Conservation (phyloP, 2,329 filamentous ascomycete species). For the Sporothrix euskadiensis region DNA sequence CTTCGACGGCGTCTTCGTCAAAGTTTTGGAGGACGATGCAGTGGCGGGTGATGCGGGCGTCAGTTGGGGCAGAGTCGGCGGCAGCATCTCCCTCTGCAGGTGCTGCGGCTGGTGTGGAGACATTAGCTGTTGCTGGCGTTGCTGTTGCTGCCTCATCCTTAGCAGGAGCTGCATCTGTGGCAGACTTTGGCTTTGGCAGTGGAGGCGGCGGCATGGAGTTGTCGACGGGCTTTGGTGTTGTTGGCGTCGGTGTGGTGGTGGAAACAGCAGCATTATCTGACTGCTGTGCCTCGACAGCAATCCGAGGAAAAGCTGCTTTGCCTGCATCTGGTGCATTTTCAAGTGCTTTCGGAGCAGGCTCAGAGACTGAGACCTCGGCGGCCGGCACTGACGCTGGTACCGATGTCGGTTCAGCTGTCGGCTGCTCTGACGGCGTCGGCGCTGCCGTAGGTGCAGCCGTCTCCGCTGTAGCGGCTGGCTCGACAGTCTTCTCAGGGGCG, state of each 20-base stretch:
- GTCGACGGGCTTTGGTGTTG: neutral
- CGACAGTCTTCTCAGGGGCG: neutral
- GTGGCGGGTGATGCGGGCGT: constrained; percentile 57
- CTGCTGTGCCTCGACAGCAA: neutral
- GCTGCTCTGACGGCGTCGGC: neutral
- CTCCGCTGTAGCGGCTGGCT: neutral
- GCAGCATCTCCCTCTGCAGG: constrained; percentile 26
- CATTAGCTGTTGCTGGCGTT: neutral
- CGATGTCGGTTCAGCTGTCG: neutral
- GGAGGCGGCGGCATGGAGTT: constrained; percentile 15
- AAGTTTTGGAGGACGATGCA: constrained; percentile 63
- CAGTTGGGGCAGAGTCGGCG: constrained; percentile 40
- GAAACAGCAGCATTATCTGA: neutral
- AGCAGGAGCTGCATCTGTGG: neutral
- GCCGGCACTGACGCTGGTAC: neutral
- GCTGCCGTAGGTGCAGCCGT: neutral
- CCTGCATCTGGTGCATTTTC: neutral
- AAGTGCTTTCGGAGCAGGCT: too few relatives aligned
- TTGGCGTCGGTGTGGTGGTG: neutral
- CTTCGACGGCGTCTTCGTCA: constrained; percentile 56
- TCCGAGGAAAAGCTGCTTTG: neutral
- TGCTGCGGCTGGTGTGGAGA: neutral
- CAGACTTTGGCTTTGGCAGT: neutral
- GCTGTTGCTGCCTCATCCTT: neutral
- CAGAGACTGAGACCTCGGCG: neutral